These are phyloP conservation scores for Candida dendrica DNA, from an alignment of 805 yeast species.

Conservation along the genomic window DNA sequence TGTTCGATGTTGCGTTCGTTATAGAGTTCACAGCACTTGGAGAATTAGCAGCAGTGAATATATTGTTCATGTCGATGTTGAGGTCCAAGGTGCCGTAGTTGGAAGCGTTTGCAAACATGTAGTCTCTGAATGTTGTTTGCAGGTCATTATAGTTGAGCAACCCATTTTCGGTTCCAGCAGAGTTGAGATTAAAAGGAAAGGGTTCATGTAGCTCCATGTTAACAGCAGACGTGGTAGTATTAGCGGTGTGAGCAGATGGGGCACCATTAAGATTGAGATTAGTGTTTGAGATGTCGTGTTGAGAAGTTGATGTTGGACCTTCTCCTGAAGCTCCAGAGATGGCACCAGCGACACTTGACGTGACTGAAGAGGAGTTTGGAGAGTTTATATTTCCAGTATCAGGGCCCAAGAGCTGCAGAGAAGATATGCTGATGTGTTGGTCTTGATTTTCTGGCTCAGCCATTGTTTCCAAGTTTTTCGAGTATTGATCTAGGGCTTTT, in stretches of 20 bases:
- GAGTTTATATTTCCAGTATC: background rate
- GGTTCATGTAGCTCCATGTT: background rate
- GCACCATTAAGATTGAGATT: too few species aligned
- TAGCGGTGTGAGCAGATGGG: too few species aligned
- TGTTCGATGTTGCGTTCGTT: background rate
- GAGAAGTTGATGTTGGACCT: too few species aligned
- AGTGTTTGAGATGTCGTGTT: too few species aligned
- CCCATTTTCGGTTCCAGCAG: conserved; percentile 6
- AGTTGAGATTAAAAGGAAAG: background rate
- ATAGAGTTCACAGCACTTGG: background rate
- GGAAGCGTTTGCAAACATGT: conserved; percentile 31
- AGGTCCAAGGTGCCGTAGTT: conserved; percentile 7
- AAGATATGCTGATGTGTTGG: background rate
- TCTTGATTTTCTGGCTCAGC: background rate
- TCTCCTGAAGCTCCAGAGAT: too few species aligned
- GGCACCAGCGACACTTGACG: background rate
- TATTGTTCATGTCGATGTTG: background rate
- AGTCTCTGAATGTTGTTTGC: conserved; percentile 29
- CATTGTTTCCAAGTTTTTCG: background rate
- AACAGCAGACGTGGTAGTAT: too few species aligned
- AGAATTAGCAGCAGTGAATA: background rate
- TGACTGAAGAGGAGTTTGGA: background rate
- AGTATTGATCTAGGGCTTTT: background rate
- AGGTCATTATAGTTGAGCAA: conserved; percentile 23
- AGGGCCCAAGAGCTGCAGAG: background rate